These are phyloP conservation scores for Colletotrichum sp. DNA, from an alignment of 2,329 filamentous ascomycete genomes.

Conservation along the genomic window DNA sequence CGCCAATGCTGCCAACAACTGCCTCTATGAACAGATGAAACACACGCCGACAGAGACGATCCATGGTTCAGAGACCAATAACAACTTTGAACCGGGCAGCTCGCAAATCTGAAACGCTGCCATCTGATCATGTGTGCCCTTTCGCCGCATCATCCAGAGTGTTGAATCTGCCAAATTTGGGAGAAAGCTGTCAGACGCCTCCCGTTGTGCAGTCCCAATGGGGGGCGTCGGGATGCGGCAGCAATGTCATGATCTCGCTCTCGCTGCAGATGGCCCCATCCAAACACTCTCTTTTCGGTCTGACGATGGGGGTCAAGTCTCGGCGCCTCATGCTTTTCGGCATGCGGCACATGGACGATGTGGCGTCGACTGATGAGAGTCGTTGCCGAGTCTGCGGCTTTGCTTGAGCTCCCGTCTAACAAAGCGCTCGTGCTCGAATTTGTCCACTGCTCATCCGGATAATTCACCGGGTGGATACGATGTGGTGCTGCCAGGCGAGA, in stretches of 20 bases:
- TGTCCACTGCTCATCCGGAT: background rate
- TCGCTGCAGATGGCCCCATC: background rate
- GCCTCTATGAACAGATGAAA: background rate
- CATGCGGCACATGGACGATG: conserved; percentile 9
- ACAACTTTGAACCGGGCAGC: background rate
- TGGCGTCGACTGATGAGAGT: conserved; percentile 1
- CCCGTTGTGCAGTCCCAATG: background rate
- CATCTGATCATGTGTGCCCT: conserved; percentile 11
- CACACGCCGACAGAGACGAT: background rate
- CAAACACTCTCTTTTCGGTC: background rate
- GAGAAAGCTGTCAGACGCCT: background rate
- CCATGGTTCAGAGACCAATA: background rate
- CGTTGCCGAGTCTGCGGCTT: conserved; percentile 2
- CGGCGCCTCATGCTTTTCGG: conserved; percentile 7
- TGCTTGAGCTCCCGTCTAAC: background rate
- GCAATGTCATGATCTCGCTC: conserved; percentile 8
- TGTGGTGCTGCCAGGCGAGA: conserved; percentile 12
- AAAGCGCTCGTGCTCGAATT: background rate
- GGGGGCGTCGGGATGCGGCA: background rate
- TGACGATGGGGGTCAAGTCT: background rate
- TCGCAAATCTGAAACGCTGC: background rate
- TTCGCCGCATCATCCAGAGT: background rate
- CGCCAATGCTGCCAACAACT: background rate
- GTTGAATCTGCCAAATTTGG: background rate
- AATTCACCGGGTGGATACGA: conserved; percentile 9